Percentiles rank a stretch among this genome's conserved stretches.
Conservation (phyloP, 1,139 yeast species). For the Hyphopichia wangnamkhiaoensis region DNA sequence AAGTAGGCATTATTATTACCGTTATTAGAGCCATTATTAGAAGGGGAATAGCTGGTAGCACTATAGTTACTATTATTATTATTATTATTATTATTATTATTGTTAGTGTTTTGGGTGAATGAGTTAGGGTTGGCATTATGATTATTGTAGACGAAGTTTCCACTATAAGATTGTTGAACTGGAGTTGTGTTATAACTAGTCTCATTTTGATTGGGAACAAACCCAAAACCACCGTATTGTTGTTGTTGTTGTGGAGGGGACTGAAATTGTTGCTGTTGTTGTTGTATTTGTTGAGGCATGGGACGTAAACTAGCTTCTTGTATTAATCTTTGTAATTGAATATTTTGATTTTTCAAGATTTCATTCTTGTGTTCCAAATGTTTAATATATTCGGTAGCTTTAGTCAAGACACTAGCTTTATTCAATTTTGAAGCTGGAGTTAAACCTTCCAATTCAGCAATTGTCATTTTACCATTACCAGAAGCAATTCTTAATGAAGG, state of each 20-base stretch:
- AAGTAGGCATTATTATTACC: constrained; percentile 31
- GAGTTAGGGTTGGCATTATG: constrained; percentile 6
- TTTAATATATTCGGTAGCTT: constrained; percentile 87
- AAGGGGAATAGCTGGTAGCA: constrained; percentile 23
- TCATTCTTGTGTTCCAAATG: constrained; percentile 77
- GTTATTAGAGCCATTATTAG: background rate
- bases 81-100: constrained; percentile 5
- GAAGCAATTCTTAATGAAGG: constrained; percentile 57
- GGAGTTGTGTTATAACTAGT: constrained; percentile 23
- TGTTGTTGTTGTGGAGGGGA: constrained; percentile 9
- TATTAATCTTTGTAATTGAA: constrained; percentile 44
- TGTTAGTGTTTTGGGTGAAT: constrained; percentile 14
- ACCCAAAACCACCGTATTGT: constrained; percentile 21
- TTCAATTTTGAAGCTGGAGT: constrained; percentile 86
- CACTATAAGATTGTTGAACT: constrained; percentile 15
- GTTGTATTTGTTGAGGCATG: constrained; percentile 1
- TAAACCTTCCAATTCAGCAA: constrained; percentile 73
- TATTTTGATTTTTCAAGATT: constrained; percentile 54
- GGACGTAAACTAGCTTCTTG: constrained; percentile 28
- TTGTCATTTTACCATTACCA: constrained; percentile 36
- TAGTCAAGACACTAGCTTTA: constrained; percentile 84
- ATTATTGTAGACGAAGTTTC: constrained; percentile 7
- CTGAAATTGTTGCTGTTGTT: constrained; percentile 7
- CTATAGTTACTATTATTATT: constrained; percentile 13
- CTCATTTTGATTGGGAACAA: constrained; percentile 19